phyloP scores from a whole-genome alignment of 106 monocot genomes.

The Phalaenopsis equestris region DNA sequence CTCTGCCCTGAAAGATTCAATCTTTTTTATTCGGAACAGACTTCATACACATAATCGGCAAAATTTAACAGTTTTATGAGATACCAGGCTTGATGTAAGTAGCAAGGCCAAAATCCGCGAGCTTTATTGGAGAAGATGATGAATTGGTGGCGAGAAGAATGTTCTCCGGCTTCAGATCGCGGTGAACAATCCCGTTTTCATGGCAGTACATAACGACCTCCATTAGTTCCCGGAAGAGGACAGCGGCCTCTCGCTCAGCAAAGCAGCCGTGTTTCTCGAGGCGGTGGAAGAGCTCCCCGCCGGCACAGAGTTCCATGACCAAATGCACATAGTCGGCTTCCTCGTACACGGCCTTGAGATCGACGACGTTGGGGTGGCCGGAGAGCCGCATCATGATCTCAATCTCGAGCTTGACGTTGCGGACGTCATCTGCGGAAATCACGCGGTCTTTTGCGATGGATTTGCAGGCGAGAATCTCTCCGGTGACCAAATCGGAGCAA shows the following conservation, averaged over 20 bases:
- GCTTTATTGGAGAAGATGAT: slow-evolving; percentile 63
- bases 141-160: slow-evolving; percentile 64
- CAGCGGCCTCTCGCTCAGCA: slow-evolving; percentile 46
- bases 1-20: slow-evolving; percentile 46
- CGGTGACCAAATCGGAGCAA: slow-evolving; percentile 55
- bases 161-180: slow-evolving; percentile 95
- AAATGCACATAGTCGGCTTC: slow-evolving; percentile 66
- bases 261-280: slow-evolving; percentile 65
- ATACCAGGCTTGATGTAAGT: slow-evolving; percentile 82
- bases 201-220: slow-evolving; percentile 82
- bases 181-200: slow-evolving; percentile 72
- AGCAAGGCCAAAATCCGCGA: slow-evolving; percentile 91
- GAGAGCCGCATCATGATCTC: slow-evolving; percentile 85
- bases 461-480: slow-evolving; percentile 68
- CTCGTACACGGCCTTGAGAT: slow-evolving; percentile 82
- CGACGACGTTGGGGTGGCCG: slow-evolving; percentile 82
- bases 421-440: slow-evolving; percentile 55
- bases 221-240: slow-evolving; percentile 63
- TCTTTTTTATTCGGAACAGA: background rate
- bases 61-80: background rate
- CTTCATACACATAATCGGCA: background rate
- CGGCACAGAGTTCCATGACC: slow-evolving; percentile 90
- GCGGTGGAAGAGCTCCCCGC: slow-evolving; percentile 82
- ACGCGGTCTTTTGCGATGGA: slow-evolving; percentile 83
- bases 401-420: slow-evolving; percentile 78